phyloP scores from a whole-genome alignment of 75 land plant genomes.

The Pseudotsuga menziesii region DNA sequence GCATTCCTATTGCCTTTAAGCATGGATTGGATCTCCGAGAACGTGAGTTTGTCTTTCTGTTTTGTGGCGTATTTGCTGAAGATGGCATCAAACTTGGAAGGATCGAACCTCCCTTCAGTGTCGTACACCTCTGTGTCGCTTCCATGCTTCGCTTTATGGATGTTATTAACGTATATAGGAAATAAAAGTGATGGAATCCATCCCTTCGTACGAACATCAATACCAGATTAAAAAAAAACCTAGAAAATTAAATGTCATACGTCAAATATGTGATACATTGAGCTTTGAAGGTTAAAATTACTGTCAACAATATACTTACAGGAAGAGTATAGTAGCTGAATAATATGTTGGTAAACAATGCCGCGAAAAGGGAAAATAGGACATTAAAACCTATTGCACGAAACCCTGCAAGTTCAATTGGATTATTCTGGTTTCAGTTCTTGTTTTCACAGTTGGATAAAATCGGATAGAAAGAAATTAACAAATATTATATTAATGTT shows the following conservation, averaged over 20 bases:
- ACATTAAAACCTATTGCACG: constrained; percentile 57
- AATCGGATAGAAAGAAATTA: no score
- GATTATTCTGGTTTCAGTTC: no score
- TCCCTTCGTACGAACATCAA: constrained; percentile 16
- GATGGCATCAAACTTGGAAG: constrained; percentile 30
- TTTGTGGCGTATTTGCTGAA: constrained; percentile 28
- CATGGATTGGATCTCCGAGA: constrained; percentile 19
- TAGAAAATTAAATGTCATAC: no score
- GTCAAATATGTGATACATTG: background rate
- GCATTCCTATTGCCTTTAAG: constrained; percentile 19
- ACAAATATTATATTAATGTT: no score
- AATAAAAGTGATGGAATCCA: constrained; percentile 25
- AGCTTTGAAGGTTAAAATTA: no score
- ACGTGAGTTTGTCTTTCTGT: constrained; percentile 16
- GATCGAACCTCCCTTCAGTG: constrained; percentile 54
- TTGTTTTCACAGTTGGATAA: no score
- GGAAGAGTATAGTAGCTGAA: constrained; percentile 63
- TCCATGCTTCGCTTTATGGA: constrained; percentile 48
- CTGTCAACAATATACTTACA: constrained; percentile 25
- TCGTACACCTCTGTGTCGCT: constrained; percentile 66
- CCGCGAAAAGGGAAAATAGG: constrained; percentile 27
- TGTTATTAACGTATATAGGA: constrained; percentile 62
- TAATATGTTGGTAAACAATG: constrained; percentile 40
- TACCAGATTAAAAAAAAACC: no score
- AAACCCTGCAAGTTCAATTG: constrained; percentile 31